A percentile compares a stretch with the other conserved stretches of the same genome.
These are phyloP conservation scores for Helianthus tuberosus DNA, from an alignment of 129 eudicot species.

Conservation along the genomic window DNA sequence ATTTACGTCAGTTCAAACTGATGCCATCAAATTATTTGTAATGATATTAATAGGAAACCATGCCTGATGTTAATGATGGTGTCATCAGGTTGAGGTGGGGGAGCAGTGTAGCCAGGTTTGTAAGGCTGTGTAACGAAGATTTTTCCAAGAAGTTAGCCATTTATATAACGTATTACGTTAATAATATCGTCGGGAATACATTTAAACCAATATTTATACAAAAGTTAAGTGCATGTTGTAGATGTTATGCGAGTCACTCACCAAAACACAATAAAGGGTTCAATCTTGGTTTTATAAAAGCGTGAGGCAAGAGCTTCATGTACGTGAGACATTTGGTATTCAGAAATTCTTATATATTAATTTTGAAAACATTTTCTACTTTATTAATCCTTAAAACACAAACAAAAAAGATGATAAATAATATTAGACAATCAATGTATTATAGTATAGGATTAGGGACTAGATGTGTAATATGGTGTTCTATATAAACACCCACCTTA, in stretches of 20 bases:
- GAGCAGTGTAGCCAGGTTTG: conserved; percentile 76
- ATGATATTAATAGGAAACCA: conserved; percentile 15
- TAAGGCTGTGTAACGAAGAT: conserved; percentile 45
- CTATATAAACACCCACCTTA: too few species aligned
- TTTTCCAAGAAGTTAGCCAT: conserved; percentile 6
- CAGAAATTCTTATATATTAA: too few species aligned
- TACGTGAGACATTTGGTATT: not conserved
- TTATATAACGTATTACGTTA: not conserved
- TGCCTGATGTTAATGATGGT: conserved; percentile 74
- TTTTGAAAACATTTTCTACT: too few species aligned
- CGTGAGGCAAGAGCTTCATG: too few species aligned
- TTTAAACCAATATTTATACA: not conserved
- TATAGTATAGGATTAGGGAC: too few species aligned
- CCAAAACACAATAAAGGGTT: not conserved
- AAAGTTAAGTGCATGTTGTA: not conserved
- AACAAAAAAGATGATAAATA: too few species aligned
- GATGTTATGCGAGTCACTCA: not conserved
- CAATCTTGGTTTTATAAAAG: too few species aligned
- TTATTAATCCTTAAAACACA: too few species aligned
- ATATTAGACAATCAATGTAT: too few species aligned
- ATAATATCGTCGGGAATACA: not conserved
- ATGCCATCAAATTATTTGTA: not conserved
- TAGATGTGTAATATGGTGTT: too few species aligned
- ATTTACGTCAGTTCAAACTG: not conserved
- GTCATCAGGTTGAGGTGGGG: conserved; percentile 52